A percentile compares a stretch with the other conserved stretches of the same genome.
phyloP scores from a whole-genome alignment of 2,329 filamentous ascomycete species.

The Cytospora piceae region DNA sequence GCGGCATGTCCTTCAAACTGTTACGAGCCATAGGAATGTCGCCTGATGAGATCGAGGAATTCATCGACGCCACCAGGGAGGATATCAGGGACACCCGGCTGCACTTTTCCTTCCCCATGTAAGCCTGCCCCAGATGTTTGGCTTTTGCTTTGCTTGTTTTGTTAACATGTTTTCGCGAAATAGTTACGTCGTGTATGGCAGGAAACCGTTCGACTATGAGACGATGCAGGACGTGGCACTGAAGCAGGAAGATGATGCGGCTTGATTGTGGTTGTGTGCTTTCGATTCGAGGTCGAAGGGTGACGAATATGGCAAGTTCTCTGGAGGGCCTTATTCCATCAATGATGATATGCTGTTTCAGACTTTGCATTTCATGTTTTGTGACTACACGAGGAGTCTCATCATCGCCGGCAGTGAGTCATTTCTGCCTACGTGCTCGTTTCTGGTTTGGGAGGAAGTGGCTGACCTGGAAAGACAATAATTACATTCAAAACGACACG shows the following conservation, averaged over 20 bases:
- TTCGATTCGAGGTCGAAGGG: background rate
- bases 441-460: no score
- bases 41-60: slow-evolving; percentile 34
- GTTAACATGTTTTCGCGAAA: slow-evolving; percentile 5
- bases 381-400: no score
- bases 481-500: no score
- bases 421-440: no score
- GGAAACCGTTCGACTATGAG: slow-evolving; percentile 21
- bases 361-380: background rate
- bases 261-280: background rate
- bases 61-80: slow-evolving; percentile 34
- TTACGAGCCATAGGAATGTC: slow-evolving; percentile 37
- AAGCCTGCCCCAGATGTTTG: background rate
- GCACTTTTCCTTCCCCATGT: slow-evolving; percentile 36
- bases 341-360: background rate
- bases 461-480: no score
- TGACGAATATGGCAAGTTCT: background rate
- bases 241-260: background rate
- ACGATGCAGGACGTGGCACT: background rate
- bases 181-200: slow-evolving; percentile 33
- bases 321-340: background rate
- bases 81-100: slow-evolving; percentile 33
- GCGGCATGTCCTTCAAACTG: slow-evolving; percentile 35
- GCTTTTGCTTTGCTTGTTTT: background rate
- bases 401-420: no score